Evolutionary conservation across 2,329 filamentous ascomycete species (phyloP).

Genomic region (Emergomyces orientalis): DNA sequence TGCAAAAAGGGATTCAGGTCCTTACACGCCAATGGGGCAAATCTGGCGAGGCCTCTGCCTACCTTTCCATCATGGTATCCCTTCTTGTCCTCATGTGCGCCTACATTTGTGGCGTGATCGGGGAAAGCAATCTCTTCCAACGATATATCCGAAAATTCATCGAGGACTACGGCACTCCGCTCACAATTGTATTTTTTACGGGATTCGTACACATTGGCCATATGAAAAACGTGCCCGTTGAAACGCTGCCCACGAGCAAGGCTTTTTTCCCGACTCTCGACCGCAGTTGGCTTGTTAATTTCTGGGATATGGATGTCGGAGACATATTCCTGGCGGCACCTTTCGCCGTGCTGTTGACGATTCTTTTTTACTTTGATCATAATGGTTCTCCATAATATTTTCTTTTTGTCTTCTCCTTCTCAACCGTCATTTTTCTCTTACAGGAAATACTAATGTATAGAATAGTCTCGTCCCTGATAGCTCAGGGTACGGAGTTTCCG

Average conservation of each 20-base stretch:
- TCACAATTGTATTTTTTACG: constrained; percentile 79
- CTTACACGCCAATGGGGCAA: constrained; percentile 61
- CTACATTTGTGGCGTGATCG: constrained; percentile 64
- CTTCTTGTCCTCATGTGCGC: constrained; percentile 69
- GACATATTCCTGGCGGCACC: constrained; percentile 80
- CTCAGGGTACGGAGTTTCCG: constrained; percentile 74
- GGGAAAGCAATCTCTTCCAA: constrained; percentile 61
- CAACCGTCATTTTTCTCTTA: constrained; percentile 9
- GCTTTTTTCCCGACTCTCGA: constrained; percentile 70
- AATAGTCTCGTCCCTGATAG: constrained; percentile 68
- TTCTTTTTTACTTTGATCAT: constrained; percentile 84
- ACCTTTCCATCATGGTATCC: constrained; percentile 67
- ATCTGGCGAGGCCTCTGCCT: constrained; percentile 53
- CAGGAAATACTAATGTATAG: constrained; percentile 10
- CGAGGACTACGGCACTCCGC: constrained; percentile 79
- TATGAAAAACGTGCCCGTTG: constrained; percentile 61
- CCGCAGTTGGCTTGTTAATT: constrained; percentile 66
- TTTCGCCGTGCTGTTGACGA: constrained; percentile 71
- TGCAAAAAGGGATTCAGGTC: constrained; percentile 85
- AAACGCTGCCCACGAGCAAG: constrained; percentile 63
- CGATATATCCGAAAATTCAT: constrained; percentile 71
- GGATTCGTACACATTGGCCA: constrained; percentile 80
- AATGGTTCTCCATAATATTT: constrained; percentile 49
- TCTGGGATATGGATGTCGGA: constrained; percentile 64
- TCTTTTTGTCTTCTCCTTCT: background rate